Percentiles rank a stretch among this genome's conserved stretches.
phyloP scores from a whole-genome alignment of 257 asterid species.

The Solanum acaule region DNA sequence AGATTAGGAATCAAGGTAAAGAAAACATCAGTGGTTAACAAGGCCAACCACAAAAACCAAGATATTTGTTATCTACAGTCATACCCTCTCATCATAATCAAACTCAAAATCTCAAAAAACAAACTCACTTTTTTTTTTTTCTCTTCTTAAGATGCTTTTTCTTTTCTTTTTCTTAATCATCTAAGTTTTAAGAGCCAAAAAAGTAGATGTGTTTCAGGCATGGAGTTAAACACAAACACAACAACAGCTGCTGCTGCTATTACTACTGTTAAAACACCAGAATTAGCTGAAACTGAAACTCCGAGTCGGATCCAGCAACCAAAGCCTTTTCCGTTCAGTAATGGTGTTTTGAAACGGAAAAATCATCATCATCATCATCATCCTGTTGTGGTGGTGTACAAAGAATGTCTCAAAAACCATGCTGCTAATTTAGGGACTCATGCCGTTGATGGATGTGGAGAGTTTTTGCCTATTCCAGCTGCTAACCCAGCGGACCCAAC shows the following conservation, averaged over 20 bases:
- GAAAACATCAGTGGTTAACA: constrained; percentile 37
- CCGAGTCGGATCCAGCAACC: constrained; percentile 57
- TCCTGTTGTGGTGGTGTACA: constrained; percentile 55
- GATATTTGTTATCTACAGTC: constrained; percentile 34
- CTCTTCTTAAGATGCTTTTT: background rate
- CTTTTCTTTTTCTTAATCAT: constrained; percentile 7
- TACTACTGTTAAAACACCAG: constrained; percentile 40
- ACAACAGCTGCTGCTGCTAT: background rate
- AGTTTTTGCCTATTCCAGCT: constrained; percentile 79
- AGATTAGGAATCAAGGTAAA: constrained; percentile 31
- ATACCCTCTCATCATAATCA: constrained; percentile 1
- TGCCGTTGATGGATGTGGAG: constrained; percentile 98
- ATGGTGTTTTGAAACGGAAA: constrained; percentile 86
- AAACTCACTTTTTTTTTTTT: background rate
- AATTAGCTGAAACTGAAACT: constrained; percentile 49
- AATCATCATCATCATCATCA: no score
- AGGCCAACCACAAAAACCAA: constrained; percentile 55
- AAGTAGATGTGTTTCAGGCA: constrained; percentile 30
- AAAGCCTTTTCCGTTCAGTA: constrained; percentile 36
- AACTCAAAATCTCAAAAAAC: constrained; percentile 1
- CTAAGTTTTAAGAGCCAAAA: background rate
- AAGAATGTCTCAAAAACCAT: constrained; percentile 87
- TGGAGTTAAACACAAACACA: constrained; percentile 35
- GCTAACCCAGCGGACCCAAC: constrained; percentile 73
- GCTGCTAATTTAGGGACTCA: constrained; percentile 84